These are phyloP conservation scores for Picea sitchensis DNA, from an alignment of 75 land plant genomes.

Conservation along the genomic window DNA sequence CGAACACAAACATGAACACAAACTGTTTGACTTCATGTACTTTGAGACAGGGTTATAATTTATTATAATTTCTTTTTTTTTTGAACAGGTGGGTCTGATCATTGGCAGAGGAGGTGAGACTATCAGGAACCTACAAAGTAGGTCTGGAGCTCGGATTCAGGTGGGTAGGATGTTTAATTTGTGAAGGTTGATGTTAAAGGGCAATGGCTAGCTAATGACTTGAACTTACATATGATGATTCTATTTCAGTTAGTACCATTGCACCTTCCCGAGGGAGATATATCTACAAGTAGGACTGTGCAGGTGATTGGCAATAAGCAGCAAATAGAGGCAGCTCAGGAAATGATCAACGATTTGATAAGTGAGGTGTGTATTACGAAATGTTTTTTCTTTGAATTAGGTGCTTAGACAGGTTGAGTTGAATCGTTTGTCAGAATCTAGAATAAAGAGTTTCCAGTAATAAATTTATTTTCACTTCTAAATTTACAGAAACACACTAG, in stretches of 20 bases:
- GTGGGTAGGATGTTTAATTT: constrained; percentile 25
- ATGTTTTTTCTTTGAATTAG: constrained; percentile 4
- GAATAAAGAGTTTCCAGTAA: background rate
- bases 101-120: constrained; percentile 99
- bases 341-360: constrained; percentile 80
- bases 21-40: background rate
- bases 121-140: constrained; percentile 79
- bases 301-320: constrained; percentile 74
- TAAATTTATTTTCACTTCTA: background rate
- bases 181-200: background rate
- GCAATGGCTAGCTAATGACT: background rate
- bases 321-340: constrained; percentile 83
- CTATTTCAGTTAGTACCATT: constrained; percentile 62
- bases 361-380: constrained; percentile 65
- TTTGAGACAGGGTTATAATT: background rate
- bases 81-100: constrained; percentile 82
- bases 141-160: constrained; percentile 96
- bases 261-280: constrained; percentile 85
- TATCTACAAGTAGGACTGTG: constrained; percentile 75
- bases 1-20: too few species aligned
- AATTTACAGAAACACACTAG: background rate
- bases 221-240: background rate
- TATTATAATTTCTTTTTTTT: background rate
- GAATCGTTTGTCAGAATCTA: background rate
- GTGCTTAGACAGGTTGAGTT: background rate